Conservation (phyloP, 352 stramenopile genomes). For the Globisporangium nagaii region DNA sequence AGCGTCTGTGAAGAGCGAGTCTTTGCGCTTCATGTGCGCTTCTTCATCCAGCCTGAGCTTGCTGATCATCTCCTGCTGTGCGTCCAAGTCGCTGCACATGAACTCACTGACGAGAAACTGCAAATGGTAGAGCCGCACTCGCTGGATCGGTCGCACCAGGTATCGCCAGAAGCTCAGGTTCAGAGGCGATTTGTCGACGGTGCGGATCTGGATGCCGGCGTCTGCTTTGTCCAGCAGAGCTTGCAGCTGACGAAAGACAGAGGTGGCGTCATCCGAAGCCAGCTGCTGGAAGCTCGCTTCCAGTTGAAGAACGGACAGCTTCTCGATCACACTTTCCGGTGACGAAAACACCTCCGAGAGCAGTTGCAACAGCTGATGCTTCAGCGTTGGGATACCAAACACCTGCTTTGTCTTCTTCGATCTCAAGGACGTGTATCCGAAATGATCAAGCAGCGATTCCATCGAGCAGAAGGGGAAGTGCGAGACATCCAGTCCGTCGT, state of each 20-base stretch:
- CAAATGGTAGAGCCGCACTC: conserved; percentile 23
- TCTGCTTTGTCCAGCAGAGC: conserved; percentile 17
- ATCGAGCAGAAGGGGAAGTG: conserved; percentile 22
- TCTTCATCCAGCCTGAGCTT: background rate
- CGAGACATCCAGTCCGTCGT: conserved; percentile 5
- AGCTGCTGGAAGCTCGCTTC: conserved; percentile 11
- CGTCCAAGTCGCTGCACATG: background rate
- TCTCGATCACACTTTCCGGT: background rate
- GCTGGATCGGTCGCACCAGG: conserved; percentile 32
- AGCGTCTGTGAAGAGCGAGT: background rate
- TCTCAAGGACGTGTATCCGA: conserved; percentile 15
- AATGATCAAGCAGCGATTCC: conserved; percentile 33
- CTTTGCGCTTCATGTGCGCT: background rate
- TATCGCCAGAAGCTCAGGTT: conserved; percentile 36
- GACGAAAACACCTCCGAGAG: conserved; percentile 7
- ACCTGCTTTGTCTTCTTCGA: conserved; percentile 28
- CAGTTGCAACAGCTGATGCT: background rate
- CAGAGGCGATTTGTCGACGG: conserved; percentile 15
- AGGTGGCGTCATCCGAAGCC: background rate
- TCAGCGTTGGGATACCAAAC: conserved; percentile 14
- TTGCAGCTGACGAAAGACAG: conserved; percentile 9
- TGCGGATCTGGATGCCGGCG: conserved; percentile 19
- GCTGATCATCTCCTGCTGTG: background rate
- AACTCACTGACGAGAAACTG: conserved; percentile 23
- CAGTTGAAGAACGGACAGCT: conserved; percentile 15